Evolutionary conservation across 2,329 filamentous ascomycete species (phyloP).

Genomic region (Colletotrichum sublineola): DNA sequence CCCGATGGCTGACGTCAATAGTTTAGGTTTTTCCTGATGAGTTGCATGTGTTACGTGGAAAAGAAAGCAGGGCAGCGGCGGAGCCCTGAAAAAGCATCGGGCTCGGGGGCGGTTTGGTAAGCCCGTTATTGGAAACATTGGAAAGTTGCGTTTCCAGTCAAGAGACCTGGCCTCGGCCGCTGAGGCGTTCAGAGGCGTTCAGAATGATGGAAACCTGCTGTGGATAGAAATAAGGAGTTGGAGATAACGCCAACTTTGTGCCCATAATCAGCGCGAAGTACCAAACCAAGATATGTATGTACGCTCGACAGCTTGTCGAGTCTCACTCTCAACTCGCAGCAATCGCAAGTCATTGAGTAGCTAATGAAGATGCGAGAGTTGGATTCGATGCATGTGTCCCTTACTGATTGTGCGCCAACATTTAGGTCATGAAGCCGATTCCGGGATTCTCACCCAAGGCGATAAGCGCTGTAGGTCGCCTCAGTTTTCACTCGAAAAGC

Average conservation of each 20-base stretch:
- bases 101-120: background rate
- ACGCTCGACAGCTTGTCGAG: background rate
- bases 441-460: background rate
- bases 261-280: background rate
- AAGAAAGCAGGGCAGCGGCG: background rate
- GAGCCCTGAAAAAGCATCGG: background rate
- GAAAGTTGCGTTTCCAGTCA: background rate
- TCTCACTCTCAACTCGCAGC: background rate
- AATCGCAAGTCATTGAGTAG: background rate
- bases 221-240: background rate
- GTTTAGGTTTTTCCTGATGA: background rate
- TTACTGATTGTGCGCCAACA: no score
- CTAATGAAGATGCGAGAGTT: background rate
- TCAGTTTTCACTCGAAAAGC: background rate
- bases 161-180: background rate
- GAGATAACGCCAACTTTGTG: background rate
- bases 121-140: background rate
- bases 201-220: background rate
- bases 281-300: background rate
- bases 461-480: background rate
- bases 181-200: no score
- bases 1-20: slow-evolving; percentile 24
- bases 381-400: background rate
- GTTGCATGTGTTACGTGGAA: no score
- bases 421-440: background rate